These are phyloP conservation scores for Reticulascus tulasneorum DNA, from an alignment of 2,329 filamentous ascomycete genomes.

Conservation along the genomic window DNA sequence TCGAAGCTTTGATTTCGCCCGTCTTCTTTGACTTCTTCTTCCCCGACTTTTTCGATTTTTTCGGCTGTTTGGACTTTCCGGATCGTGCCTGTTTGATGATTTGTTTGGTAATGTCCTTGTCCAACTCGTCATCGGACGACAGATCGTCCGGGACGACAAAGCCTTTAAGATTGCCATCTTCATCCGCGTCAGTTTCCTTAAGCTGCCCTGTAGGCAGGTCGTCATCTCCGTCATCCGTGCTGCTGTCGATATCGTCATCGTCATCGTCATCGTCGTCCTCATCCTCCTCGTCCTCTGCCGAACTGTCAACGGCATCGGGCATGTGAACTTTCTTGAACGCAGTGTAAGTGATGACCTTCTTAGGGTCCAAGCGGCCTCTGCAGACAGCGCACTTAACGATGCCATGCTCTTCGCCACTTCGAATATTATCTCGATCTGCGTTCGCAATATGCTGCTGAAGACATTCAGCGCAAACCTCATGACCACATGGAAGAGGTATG, in stretches of 20 bases:
- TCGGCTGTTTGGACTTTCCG: slow-evolving; percentile 15
- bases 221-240: slow-evolving; percentile 31
- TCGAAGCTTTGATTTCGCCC: slow-evolving; percentile 31
- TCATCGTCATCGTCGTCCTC: slow-evolving; percentile 26
- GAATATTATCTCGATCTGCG: slow-evolving; percentile 48
- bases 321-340: slow-evolving; percentile 72
- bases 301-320: slow-evolving; percentile 39
- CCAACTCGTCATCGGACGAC: slow-evolving; percentile 22
- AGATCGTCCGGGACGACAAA: slow-evolving; percentile 49
- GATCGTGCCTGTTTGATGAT: neutral
- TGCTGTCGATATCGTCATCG: slow-evolving; percentile 20
- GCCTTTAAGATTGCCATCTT: slow-evolving; percentile 40
- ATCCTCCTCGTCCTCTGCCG: slow-evolving; percentile 24
- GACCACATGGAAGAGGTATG: slow-evolving; percentile 81
- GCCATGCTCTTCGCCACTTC: slow-evolving; percentile 54
- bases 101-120: slow-evolving; percentile 17
- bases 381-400: slow-evolving; percentile 72
- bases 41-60: slow-evolving; percentile 13
- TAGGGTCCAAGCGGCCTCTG: slow-evolving; percentile 60
- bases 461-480: slow-evolving; percentile 74
- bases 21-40: slow-evolving; percentile 32
- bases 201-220: no score
- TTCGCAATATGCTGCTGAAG: slow-evolving; percentile 65
- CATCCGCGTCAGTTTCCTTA: slow-evolving; percentile 18
- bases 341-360: slow-evolving; percentile 68